Conservation (phyloP, 768 basidiomycete genomes). For the Boletus sensibilis region DNA sequence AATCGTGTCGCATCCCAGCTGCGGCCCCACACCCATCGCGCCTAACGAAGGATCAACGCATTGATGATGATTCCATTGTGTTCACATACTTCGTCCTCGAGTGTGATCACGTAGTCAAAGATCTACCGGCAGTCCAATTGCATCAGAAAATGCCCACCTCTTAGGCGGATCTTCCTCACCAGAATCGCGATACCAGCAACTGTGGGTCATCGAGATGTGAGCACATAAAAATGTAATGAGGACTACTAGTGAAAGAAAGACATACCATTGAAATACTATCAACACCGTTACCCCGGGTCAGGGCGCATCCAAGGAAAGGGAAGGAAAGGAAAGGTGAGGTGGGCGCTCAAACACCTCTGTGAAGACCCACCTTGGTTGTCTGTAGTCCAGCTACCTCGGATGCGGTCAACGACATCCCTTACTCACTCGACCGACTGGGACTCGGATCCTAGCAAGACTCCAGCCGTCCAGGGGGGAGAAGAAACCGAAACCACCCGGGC, state of each 20-base stretch:
- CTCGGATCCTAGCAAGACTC: not conserved
- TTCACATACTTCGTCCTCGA: constrained; percentile 9
- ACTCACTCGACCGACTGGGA: not conserved
- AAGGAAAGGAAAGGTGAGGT: not conserved
- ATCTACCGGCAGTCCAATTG: not conserved
- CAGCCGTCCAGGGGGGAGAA: not conserved
- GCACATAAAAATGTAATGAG: not conserved
- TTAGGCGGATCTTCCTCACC: not conserved
- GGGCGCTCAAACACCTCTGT: not conserved
- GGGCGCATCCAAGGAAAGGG: not conserved
- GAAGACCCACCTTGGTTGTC: constrained; percentile 10
- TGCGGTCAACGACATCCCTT: not conserved
- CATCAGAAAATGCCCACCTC: not conserved
- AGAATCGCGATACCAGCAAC: constrained; percentile 20
- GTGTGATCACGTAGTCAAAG: constrained; percentile 12
- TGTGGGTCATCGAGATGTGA: not conserved
- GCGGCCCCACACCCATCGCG: constrained; percentile 20
- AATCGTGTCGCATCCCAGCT: constrained; percentile 14
- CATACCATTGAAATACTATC: constrained; percentile 19
- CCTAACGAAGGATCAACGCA: constrained; percentile 4
- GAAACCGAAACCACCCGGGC: not conserved
- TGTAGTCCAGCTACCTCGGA: constrained; percentile 14
- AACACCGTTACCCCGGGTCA: not conserved
- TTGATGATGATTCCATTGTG: no score
- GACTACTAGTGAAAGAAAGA: not conserved